Evolutionary conservation across 768 basidiomycete genomes (phyloP).

Genomic region (Naganishia vaughanmartiniae): DNA sequence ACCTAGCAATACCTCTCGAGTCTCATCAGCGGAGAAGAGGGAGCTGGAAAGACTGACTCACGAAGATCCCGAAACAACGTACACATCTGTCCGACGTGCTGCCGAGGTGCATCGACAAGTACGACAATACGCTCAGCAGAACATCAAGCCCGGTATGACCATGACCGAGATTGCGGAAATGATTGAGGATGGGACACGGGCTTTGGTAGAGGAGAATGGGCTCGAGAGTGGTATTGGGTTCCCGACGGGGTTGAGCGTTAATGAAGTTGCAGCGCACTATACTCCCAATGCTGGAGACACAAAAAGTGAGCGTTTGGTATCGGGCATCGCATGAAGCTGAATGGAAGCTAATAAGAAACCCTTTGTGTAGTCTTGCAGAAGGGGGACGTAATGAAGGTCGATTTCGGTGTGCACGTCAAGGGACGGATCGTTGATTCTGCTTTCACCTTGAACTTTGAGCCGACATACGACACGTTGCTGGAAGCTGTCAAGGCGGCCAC

Average conservation of each 20-base stretch:
- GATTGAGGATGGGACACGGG: constrained; percentile 87
- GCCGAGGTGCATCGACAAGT: constrained; percentile 96
- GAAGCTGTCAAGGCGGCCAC: constrained; percentile 93
- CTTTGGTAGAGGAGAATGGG: constrained; percentile 79
- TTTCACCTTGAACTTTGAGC: constrained; percentile 84
- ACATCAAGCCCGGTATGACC: constrained; percentile 85
- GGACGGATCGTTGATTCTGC: constrained; percentile 95
- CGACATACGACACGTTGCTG: constrained; percentile 80
- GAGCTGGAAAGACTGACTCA: constrained; percentile 72
- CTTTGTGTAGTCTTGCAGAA: constrained; percentile 67
- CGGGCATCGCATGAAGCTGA: constrained; percentile 23
- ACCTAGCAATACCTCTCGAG: constrained; percentile 78
- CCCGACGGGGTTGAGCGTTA: constrained; percentile 90
- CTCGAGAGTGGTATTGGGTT: constrained; percentile 74
- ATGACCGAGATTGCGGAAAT: constrained; percentile 91
- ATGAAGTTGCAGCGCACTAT: constrained; percentile 94
- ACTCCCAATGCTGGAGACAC: constrained; percentile 90
- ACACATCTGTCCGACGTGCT: constrained; percentile 82
- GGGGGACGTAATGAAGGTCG: constrained; percentile 91
- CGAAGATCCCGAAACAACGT: constrained; percentile 79
- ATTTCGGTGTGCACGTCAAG: constrained; percentile 94
- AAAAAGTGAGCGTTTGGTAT: constrained; percentile 10
- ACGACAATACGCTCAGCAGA: constrained; percentile 72
- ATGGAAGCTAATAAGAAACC: neutral
- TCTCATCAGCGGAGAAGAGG: constrained; percentile 84